Percentiles rank a stretch among this genome's conserved stretches.
phyloP scores from a whole-genome alignment of 345 rosid genomes.

The Cochlearia excelsa region DNA sequence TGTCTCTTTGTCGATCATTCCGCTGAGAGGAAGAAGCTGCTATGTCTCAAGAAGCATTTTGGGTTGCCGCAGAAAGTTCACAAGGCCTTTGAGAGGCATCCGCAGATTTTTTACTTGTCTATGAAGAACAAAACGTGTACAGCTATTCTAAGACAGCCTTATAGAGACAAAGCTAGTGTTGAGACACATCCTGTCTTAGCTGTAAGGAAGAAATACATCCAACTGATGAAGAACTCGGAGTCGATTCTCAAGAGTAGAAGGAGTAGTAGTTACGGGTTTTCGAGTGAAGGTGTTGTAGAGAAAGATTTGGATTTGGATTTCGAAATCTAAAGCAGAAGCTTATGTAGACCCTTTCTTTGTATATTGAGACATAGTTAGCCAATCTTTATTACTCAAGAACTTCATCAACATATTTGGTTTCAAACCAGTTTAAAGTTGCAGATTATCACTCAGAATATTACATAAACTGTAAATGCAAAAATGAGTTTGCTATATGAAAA shows the following conservation, averaged over 20 bases:
- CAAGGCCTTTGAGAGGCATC: constrained; percentile 90
- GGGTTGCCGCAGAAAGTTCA: constrained; percentile 77
- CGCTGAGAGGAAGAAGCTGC: constrained; percentile 66
- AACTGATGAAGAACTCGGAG: constrained; percentile 57
- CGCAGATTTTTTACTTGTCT: constrained; percentile 73
- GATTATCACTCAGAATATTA: constrained; percentile 27
- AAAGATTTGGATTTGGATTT: constrained; percentile 49
- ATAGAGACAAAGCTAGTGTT: constrained; percentile 42
- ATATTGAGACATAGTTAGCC: neutral
- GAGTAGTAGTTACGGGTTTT: constrained; percentile 17
- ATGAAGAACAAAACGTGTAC: constrained; percentile 69
- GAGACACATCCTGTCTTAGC: constrained; percentile 61
- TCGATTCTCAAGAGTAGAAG: constrained; percentile 48
- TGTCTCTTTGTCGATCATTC: constrained; percentile 83
- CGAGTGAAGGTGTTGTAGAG: constrained; percentile 24
- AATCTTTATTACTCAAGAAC: constrained; percentile 20
- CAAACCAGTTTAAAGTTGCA: constrained; percentile 14
- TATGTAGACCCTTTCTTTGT: neutral
- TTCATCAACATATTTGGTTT: constrained; percentile 13
- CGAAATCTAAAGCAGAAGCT: constrained; percentile 32
- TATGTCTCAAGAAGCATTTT: constrained; percentile 68
- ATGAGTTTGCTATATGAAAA: constrained; percentile 21
- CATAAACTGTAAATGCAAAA: constrained; percentile 27
- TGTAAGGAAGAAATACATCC: constrained; percentile 60
- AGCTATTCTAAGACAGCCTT: constrained; percentile 77